These are phyloP conservation scores for Kodamaea fungicola DNA, from an alignment of 1,139 yeast species.

Conservation along the genomic window DNA sequence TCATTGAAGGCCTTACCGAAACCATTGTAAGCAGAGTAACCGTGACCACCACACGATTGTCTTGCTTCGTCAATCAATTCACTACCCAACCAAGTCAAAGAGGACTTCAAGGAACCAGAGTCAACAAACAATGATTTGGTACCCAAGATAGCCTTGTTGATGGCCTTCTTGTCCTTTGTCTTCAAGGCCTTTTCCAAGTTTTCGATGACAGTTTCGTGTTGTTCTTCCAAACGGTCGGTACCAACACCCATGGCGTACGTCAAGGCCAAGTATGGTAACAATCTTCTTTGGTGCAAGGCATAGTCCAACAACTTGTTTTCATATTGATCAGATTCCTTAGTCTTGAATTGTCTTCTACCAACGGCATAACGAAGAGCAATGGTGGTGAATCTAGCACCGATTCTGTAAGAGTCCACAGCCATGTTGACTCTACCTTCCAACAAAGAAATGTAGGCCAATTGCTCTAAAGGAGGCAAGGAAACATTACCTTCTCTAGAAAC, in stretches of 20 bases:
- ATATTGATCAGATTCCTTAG: conserved; percentile 21
- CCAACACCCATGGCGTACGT: conserved; percentile 77
- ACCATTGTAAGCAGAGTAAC: conserved; percentile 85
- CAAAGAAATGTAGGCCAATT: conserved; percentile 81
- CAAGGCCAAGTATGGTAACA: conserved; percentile 75
- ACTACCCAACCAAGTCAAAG: conserved; percentile 84
- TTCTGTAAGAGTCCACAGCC: conserved; percentile 82
- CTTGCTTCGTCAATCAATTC: conserved; percentile 81
- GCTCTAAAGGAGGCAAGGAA: conserved; percentile 75
- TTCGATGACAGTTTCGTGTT: conserved; percentile 49
- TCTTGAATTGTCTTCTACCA: conserved; percentile 81
- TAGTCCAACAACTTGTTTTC: conserved; percentile 76
- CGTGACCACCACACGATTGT: conserved; percentile 98
- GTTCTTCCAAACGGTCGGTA: conserved; percentile 59
- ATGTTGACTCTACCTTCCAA: conserved; percentile 86
- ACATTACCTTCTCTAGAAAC: conserved; percentile 72
- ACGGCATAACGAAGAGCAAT: conserved; percentile 87
- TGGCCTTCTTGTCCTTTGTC: conserved; percentile 38
- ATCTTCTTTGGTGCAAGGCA: conserved; percentile 82
- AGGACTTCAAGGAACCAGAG: conserved; percentile 86
- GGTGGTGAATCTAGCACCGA: conserved; percentile 74
- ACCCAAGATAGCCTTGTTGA: conserved; percentile 51
- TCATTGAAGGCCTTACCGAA: conserved; percentile 86
- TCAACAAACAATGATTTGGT: conserved; percentile 79
- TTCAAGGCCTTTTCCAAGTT: conserved; percentile 54